These are phyloP conservation scores for Strobilomyces echinocephalus DNA, from an alignment of 768 basidiomycete species.

Conservation along the genomic window DNA sequence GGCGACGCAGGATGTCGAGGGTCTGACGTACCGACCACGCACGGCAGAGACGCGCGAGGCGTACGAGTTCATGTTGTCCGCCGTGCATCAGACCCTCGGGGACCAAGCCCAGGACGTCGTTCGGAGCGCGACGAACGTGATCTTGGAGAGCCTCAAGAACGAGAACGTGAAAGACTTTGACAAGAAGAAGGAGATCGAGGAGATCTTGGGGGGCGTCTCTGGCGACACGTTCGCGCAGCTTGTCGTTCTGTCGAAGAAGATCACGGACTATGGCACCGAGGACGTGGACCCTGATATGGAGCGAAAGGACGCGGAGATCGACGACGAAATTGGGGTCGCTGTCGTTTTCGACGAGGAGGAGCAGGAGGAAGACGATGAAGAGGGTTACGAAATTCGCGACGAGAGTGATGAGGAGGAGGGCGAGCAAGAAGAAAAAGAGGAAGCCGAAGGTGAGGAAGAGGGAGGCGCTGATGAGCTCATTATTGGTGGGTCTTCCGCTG, in stretches of 20 bases:
- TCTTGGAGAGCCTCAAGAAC: slow-evolving; percentile 83
- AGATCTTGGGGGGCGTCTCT: slow-evolving; percentile 56
- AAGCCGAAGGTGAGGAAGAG: slow-evolving; percentile 42
- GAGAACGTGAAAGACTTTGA: slow-evolving; percentile 93
- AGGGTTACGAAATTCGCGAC: slow-evolving; percentile 80
- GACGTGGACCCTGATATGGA: slow-evolving; percentile 82
- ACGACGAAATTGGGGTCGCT: slow-evolving; percentile 95
- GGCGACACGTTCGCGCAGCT: slow-evolving; percentile 80
- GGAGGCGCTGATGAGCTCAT: slow-evolving; percentile 67
- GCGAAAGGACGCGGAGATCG: slow-evolving; percentile 82
- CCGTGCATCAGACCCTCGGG: slow-evolving; percentile 78
- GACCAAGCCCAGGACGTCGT: slow-evolving; percentile 97
- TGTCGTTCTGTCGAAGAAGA: slow-evolving; percentile 83
- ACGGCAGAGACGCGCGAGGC: slow-evolving; percentile 93
- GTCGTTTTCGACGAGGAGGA: slow-evolving; percentile 98
- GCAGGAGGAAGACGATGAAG: slow-evolving; percentile 88
- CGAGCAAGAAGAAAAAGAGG: slow-evolving; percentile 38
- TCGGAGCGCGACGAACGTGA: slow-evolving; percentile 89
- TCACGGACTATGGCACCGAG: slow-evolving; percentile 91
- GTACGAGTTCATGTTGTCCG: slow-evolving; percentile 84
- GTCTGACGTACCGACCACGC: slow-evolving; percentile 85
- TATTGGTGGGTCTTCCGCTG: slow-evolving; percentile 64
- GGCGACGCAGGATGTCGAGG: slow-evolving; percentile 90
- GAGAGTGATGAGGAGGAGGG: slow-evolving; percentile 70
- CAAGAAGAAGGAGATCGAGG: slow-evolving; percentile 92